Evolutionary conservation across 2,329 filamentous ascomycete genomes (phyloP).

Genomic region (Rhinocladiella mackenziei): DNA sequence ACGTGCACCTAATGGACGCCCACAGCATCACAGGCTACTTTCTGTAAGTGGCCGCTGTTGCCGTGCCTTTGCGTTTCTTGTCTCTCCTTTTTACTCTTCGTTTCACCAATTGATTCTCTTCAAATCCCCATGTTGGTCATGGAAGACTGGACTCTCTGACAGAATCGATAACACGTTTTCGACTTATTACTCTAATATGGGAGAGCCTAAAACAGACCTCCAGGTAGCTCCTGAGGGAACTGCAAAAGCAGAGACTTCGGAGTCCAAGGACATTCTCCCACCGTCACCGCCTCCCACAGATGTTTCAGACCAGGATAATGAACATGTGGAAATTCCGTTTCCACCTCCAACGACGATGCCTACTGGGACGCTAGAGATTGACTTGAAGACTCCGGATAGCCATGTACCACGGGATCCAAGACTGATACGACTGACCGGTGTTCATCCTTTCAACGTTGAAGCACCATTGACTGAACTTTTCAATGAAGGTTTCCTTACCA

Average conservation of each 20-base stretch:
- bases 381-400: conserved; percentile 76
- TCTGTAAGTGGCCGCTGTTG: conserved; percentile 1
- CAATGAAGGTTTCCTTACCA: conserved; percentile 75
- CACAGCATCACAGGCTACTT: neutral
- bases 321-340: conserved; percentile 53
- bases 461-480: conserved; percentile 74
- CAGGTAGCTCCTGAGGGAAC: conserved; percentile 14
- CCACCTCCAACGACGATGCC: conserved; percentile 60
- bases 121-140: conserved; percentile 1
- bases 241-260: conserved; percentile 10
- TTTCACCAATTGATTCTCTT: neutral
- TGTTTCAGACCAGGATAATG: conserved; percentile 22
- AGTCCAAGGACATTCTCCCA: conserved; percentile 18
- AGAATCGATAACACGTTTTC: neutral
- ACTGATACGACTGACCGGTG: conserved; percentile 78
- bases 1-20: neutral
- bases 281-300: conserved; percentile 28
- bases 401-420: conserved; percentile 77
- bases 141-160: neutral
- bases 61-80: conserved; percentile 1
- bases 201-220: conserved; percentile 15
- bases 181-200: conserved; percentile 8
- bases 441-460: conserved; percentile 89
- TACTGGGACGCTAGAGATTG: conserved; percentile 64
- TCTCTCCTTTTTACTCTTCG: neutral